phyloP scores from a whole-genome alignment of 257 asterid species.

The Nicotiana tabacum region DNA sequence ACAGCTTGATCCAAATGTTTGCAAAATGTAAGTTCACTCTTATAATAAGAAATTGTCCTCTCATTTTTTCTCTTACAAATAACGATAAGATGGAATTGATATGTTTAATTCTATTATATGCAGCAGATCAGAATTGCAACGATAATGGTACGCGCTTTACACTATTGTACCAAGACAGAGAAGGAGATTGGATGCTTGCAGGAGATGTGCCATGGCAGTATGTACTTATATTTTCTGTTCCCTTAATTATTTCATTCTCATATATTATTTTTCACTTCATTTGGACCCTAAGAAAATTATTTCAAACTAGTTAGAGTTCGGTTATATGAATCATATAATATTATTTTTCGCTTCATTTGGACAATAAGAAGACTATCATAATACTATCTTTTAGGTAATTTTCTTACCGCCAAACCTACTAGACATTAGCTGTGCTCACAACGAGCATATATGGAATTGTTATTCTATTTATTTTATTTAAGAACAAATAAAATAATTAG shows the following conservation, averaged over 20 bases:
- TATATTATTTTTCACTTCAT: not conserved
- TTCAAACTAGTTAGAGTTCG: no score
- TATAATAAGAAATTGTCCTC: no score
- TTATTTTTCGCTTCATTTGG: no score
- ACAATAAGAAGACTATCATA: no score
- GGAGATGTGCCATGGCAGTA: slow-evolving; percentile 67
- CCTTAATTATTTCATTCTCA: not conserved
- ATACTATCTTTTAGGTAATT: no score
- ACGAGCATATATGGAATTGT: not conserved
- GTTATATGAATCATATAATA: no score
- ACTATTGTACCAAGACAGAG: slow-evolving; percentile 46
- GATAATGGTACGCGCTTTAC: slow-evolving; percentile 26
- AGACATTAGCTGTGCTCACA: no score
- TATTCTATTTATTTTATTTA: not conserved
- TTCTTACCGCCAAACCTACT: no score
- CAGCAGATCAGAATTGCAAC: slow-evolving; percentile 25
- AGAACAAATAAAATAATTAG: not conserved
- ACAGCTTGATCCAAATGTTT: slow-evolving; percentile 41
- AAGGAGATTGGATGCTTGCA: slow-evolving; percentile 61
- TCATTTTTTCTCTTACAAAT: not conserved
- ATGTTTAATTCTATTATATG: not conserved
- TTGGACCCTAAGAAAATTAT: no score
- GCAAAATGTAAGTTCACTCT: slow-evolving; percentile 32
- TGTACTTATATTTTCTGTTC: slow-evolving; percentile 1
- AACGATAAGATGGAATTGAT: not conserved